Evolutionary conservation across 2,329 filamentous ascomycete species (phyloP).

Genomic region (Coniella vitis): DNA sequence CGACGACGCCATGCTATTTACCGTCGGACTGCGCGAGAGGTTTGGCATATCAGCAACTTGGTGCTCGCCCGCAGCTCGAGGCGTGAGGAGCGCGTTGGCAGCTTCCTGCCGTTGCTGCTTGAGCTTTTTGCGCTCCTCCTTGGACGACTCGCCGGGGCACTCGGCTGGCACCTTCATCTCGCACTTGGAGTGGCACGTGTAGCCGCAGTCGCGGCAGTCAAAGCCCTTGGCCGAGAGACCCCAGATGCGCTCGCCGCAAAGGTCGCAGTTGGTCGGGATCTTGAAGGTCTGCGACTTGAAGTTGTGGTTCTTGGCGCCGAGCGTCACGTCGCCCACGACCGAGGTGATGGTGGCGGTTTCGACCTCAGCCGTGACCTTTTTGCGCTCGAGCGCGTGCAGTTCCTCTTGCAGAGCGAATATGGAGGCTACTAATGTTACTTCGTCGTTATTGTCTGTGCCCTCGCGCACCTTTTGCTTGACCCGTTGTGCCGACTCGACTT

Average conservation of each 20-base stretch:
- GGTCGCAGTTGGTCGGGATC: slow-evolving; percentile 95
- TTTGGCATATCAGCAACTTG: slow-evolving; percentile 56
- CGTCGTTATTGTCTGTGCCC: slow-evolving; percentile 81
- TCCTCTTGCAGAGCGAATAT: slow-evolving; percentile 80
- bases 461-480: slow-evolving; percentile 71
- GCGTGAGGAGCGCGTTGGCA: slow-evolving; percentile 54
- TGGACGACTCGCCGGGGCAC: slow-evolving; percentile 87
- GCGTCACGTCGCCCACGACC: slow-evolving; percentile 83
- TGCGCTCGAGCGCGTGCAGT: slow-evolving; percentile 76
- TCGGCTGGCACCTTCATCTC: slow-evolving; percentile 98
- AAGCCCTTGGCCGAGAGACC: slow-evolving; percentile 93
- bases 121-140: slow-evolving; percentile 92
- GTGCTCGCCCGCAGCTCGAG: slow-evolving; percentile 30
- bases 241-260: slow-evolving; percentile 96
- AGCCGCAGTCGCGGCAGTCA: slow-evolving; percentile 92
- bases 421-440: slow-evolving; percentile 76
- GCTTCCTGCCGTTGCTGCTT: slow-evolving; percentile 79
- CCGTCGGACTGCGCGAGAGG: slow-evolving; percentile 75
- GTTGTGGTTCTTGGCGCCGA: slow-evolving; percentile 90
- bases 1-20: slow-evolving; percentile 75
- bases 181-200: slow-evolving; percentile 97
- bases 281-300: slow-evolving; percentile 99
- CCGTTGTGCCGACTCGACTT: slow-evolving; percentile 72
- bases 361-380: slow-evolving; percentile 80
- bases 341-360: slow-evolving; percentile 90